A percentile compares a stretch with the other conserved stretches of the same genome.
phyloP scores from a whole-genome alignment of 352 stramenopile species.

The Pythium guiyangense region DNA sequence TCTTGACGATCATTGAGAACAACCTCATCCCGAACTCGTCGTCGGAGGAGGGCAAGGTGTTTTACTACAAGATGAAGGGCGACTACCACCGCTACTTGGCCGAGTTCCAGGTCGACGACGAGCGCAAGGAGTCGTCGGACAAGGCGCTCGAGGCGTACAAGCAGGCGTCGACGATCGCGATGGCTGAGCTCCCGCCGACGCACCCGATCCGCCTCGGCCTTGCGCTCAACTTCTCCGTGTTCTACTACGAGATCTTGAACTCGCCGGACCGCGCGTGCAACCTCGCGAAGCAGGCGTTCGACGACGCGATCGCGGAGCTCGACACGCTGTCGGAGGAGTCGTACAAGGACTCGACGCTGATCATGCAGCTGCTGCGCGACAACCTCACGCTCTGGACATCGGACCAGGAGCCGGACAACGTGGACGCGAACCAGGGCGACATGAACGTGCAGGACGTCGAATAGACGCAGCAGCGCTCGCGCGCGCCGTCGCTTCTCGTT shows the following conservation, averaged over 20 bases:
- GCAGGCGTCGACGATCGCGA: constrained; percentile 33
- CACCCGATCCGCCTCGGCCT: constrained; percentile 98
- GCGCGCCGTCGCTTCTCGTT: too few species aligned
- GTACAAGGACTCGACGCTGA: constrained; percentile 99
- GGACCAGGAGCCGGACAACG: constrained; percentile 68
- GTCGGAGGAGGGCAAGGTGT: constrained; percentile 96
- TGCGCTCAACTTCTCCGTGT: constrained; percentile 99
- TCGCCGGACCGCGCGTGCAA: constrained; percentile 92
- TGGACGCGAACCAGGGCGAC: constrained; percentile 93
- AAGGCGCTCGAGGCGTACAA: constrained; percentile 93
- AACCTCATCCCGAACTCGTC: constrained; percentile 96
- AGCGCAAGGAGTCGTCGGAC: constrained; percentile 84
- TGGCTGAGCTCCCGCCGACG: constrained; percentile 44
- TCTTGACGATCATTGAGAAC: constrained; percentile 98
- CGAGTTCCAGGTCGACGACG: constrained; percentile 98
- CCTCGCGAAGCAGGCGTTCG: constrained; percentile 96
- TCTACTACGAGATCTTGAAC: constrained; percentile 99
- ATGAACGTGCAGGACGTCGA: constrained; percentile 99
- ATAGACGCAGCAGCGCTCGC: constrained; percentile 10
- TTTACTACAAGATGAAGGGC: constrained; percentile 99
- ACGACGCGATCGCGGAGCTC: constrained; percentile 99
- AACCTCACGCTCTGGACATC: constrained; percentile 98
- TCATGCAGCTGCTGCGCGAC: constrained; percentile 99
- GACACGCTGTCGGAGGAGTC: constrained; percentile 98
- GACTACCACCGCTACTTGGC: constrained; percentile 99